These are phyloP conservation scores for Colletotrichum sp. DNA, from an alignment of 2,329 filamentous ascomycete species.

Conservation along the genomic window DNA sequence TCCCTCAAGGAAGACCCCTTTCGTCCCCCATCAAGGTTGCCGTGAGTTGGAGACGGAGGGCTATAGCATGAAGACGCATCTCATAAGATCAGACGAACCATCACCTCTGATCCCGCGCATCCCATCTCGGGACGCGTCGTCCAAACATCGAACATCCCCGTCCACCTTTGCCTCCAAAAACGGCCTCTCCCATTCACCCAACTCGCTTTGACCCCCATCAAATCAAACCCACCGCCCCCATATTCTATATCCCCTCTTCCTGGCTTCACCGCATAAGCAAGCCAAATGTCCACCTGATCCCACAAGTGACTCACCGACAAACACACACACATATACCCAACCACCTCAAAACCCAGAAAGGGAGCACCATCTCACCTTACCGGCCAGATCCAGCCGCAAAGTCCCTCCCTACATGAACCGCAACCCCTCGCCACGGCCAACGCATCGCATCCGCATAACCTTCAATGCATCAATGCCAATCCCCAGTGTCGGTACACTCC, in stretches of 20 bases:
- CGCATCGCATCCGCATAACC: neutral
- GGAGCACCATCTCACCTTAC: neutral
- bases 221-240: neutral
- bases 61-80: neutral
- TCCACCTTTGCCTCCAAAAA: neutral
- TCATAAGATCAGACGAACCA: neutral
- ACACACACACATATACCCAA: neutral
- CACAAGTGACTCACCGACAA: neutral
- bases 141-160: neutral
- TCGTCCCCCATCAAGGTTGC: neutral
- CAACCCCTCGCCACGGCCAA: neutral
- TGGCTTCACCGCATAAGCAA: neutral
- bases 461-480: neutral
- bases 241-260: neutral
- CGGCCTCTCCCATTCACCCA: neutral
- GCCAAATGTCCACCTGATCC: neutral
- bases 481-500: neutral
- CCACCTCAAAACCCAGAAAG: neutral
- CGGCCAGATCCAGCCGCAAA: neutral
- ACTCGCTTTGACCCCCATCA: neutral
- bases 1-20: neutral
- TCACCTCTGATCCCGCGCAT: neutral
- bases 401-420: neutral
- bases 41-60: neutral
- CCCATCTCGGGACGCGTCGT: neutral